Evolutionary conservation across 495 filamentous ascomycete species (phyloP), one percentile per base, ranked within the genome.

Genomic region (Penicillium ochrochloron): DNA sequence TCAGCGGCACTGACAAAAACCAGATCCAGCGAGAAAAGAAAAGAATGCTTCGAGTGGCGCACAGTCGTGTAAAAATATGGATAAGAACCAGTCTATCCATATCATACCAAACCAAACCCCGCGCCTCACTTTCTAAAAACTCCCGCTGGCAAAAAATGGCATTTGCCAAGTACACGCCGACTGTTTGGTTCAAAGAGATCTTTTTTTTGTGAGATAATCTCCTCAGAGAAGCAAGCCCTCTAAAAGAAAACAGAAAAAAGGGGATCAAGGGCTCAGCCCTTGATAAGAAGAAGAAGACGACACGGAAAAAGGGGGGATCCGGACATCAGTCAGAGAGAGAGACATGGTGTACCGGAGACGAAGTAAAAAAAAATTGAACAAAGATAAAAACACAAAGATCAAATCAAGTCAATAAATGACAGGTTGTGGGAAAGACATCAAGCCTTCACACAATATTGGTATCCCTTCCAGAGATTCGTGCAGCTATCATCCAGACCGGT

Each of bases 391-490:
- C 17, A 54, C 17, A 34, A 6, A 34, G 29, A 21, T 37, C 33
- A 35, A 23, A 9, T 51, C 44, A 48, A 25, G 14, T 52, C 48
- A 46, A 48, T 35, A 42, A 58, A 15, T 44, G 23, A 5, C 44
- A 3, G 37, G 12, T 42, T 15, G 5, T 5, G 25, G 15, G 15
- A 34, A 34, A 21, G 25, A 54, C 57, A 34, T 66, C 58, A 72
- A 54, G 71, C 71, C 60, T 66, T 66, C 34, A 78, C 66, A 67
- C 78, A 80, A 57, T 77, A 77, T 61, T 74, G 66, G 68, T 80
- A 80, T 60, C 75, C 78, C 53, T 73, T 67, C 76, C 77, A 79
- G 56, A 82, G 69, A 56, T 77, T 77, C 0, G 64, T 50, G 60
- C 80, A 81, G n/a, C 59, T 58, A 10, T 57, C 34, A 14, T 79